These are phyloP conservation scores for Penicillium hesseltinei DNA, from an alignment of 2,329 filamentous ascomycete species.

Conservation along the genomic window DNA sequence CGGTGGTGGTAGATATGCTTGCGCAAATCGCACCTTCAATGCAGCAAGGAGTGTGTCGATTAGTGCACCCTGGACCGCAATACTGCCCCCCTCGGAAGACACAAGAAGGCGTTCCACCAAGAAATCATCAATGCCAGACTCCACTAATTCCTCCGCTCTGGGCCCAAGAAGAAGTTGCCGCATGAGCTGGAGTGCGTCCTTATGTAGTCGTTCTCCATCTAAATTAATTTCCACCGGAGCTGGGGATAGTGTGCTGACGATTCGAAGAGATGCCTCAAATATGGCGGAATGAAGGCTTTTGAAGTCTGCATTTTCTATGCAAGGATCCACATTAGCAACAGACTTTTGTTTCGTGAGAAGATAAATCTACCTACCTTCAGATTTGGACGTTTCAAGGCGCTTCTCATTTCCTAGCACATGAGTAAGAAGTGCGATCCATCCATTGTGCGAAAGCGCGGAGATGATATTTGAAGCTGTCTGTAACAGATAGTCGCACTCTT, in stretches of 20 bases:
- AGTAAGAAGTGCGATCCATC: slow-evolving; percentile 69
- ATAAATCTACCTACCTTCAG: slow-evolving; percentile 47
- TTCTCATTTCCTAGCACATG: slow-evolving; percentile 55
- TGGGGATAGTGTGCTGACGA: slow-evolving; percentile 26
- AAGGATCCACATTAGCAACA: slow-evolving; percentile 3
- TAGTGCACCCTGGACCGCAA: slow-evolving; percentile 71
- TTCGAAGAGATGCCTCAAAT: slow-evolving; percentile 32
- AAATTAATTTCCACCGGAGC: slow-evolving; percentile 38
- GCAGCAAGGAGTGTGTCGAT: slow-evolving; percentile 75
- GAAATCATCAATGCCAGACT: slow-evolving; percentile 62
- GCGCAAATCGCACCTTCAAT: slow-evolving; percentile 59
- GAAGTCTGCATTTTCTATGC: slow-evolving; percentile 26
- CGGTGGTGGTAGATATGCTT: slow-evolving; percentile 36
- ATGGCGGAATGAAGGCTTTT: slow-evolving; percentile 36
- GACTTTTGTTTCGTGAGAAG: neutral
- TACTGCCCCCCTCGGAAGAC: slow-evolving; percentile 60
- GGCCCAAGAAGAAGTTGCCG: slow-evolving; percentile 46
- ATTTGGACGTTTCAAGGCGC: slow-evolving; percentile 43
- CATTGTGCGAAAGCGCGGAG: slow-evolving; percentile 63
- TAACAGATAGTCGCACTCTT: slow-evolving; percentile 75
- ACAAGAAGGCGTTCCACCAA: slow-evolving; percentile 67
- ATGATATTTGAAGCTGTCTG: slow-evolving; percentile 72
- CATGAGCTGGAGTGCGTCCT: slow-evolving; percentile 66
- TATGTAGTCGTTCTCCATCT: slow-evolving; percentile 66
- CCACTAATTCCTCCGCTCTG: slow-evolving; percentile 38